A percentile compares a stretch with the other conserved stretches of the same genome.
These are phyloP conservation scores for Yamagishiella unicocca DNA, from an alignment of 139 green algal genomes.

Conservation along the genomic window DNA sequence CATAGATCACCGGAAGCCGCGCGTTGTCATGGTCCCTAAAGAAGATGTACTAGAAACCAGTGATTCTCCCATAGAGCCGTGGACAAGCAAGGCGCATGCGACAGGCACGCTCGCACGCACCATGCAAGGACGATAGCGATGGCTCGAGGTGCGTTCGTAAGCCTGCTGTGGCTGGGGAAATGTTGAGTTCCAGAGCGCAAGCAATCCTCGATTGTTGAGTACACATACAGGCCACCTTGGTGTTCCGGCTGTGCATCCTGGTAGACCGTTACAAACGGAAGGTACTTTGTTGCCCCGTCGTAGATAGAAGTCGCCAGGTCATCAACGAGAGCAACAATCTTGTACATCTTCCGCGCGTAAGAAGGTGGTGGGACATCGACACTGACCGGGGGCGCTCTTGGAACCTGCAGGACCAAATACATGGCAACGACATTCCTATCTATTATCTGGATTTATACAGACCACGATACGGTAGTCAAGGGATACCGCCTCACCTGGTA, in stretches of 20 bases:
- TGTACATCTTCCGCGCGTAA: conserved; percentile 16
- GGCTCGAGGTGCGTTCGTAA: background rate
- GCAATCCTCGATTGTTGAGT: conserved; percentile 15
- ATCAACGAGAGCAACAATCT: background rate
- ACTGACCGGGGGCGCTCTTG: background rate
- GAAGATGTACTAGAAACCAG: no score
- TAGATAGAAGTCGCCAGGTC: background rate
- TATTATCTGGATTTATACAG: no score
- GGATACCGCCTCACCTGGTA: no score
- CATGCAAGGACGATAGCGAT: conserved; percentile 19
- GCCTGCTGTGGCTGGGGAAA: background rate
- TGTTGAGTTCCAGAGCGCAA: background rate
- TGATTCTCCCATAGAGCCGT: no score
- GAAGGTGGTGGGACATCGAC: background rate
- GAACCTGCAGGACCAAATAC: no score
- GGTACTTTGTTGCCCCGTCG: background rate
- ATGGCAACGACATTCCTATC: no score
- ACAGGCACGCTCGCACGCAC: no score
- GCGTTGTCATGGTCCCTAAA: background rate
- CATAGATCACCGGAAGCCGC: background rate
- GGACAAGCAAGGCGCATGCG: no score
- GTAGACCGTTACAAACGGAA: background rate
- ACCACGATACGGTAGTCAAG: no score
- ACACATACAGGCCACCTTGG: conserved; percentile 9
- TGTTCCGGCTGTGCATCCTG: conserved; percentile 1